phyloP scores from a whole-genome alignment of 1,284 basidiomycete genomes.

The Ganoderma lingzhi region DNA sequence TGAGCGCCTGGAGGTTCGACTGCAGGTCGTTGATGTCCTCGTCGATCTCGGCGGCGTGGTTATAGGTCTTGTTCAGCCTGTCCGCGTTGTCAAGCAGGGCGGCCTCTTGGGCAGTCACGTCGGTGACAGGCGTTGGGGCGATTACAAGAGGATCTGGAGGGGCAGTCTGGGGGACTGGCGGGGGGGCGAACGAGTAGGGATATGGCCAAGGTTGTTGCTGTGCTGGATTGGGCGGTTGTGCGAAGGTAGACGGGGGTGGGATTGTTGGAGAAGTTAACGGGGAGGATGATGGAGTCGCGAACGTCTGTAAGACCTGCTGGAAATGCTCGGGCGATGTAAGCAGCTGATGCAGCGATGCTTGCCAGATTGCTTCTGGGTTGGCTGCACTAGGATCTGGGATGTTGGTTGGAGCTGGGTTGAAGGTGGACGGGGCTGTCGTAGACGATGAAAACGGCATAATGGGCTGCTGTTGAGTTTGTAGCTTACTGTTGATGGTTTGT shows the following conservation, averaged over 20 bases:
- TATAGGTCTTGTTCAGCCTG: slow-evolving; percentile 66
- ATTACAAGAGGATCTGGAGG: slow-evolving; percentile 15
- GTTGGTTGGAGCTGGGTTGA: slow-evolving; percentile 9
- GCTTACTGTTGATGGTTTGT: slow-evolving; percentile 8
- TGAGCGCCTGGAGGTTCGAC: slow-evolving; percentile 75
- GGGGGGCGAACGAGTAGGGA: not conserved
- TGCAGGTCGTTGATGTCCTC: slow-evolving; percentile 78
- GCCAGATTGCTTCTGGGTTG: slow-evolving; percentile 58
- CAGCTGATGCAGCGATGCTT: slow-evolving; percentile 65
- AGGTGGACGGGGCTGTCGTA: not conserved
- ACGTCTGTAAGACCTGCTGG: slow-evolving; percentile 71
- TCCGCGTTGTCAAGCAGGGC: slow-evolving; percentile 44
- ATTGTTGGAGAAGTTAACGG: slow-evolving; percentile 8
- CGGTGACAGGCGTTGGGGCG: slow-evolving; percentile 13
- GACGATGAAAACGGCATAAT: not conserved
- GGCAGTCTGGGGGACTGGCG: slow-evolving; percentile 19
- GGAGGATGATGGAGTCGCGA: slow-evolving; percentile 46
- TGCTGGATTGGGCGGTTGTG: slow-evolving; percentile 30
- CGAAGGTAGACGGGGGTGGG: slow-evolving; percentile 38
- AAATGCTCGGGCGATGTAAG: slow-evolving; percentile 72
- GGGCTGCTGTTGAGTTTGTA: slow-evolving; percentile 12
- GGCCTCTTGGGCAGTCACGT: slow-evolving; percentile 44
- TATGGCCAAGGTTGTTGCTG: slow-evolving; percentile 18
- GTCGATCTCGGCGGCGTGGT: slow-evolving; percentile 70
- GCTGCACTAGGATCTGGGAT: slow-evolving; percentile 36